Evolutionary conservation across 2,329 filamentous ascomycete species (phyloP).

Genomic region (Diaporthe capsici): DNA sequence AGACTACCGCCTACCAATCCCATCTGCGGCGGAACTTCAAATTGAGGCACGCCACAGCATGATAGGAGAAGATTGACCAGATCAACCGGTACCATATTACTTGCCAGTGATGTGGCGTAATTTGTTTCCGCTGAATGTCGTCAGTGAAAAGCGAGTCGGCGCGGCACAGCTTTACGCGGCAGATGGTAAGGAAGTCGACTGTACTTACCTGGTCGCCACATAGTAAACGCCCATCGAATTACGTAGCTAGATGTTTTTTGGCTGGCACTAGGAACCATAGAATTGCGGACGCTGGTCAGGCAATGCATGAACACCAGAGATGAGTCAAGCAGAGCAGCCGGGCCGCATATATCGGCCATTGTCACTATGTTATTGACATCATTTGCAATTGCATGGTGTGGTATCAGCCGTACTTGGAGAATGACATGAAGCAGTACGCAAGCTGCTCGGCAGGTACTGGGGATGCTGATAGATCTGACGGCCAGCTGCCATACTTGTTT

Average conservation of each 20-base stretch:
- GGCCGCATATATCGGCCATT: constrained; percentile 85
- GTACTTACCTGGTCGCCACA: constrained; percentile 83
- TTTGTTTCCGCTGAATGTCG: constrained; percentile 70
- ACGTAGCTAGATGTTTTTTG: constrained; percentile 78
- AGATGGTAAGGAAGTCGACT: background rate
- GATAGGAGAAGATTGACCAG: constrained; percentile 78
- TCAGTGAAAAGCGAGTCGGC: constrained; percentile 20
- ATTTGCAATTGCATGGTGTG: constrained; percentile 76
- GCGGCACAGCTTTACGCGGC: constrained; percentile 36
- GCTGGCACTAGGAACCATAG: constrained; percentile 77
- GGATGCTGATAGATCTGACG: constrained; percentile 77
- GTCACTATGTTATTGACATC: constrained; percentile 80
- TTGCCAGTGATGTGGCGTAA: constrained; percentile 75
- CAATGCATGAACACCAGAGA: constrained; percentile 80
- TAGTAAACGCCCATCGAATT: constrained; percentile 84
- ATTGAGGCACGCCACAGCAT: constrained; percentile 70
- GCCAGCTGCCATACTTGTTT: constrained; percentile 82
- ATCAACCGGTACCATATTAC: constrained; percentile 75
- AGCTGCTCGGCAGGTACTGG: constrained; percentile 81
- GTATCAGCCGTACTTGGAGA: constrained; percentile 74
- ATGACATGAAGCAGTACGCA: constrained; percentile 80
- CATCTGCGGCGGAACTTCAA: constrained; percentile 51
- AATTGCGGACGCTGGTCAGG: constrained; percentile 76
- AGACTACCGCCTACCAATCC: constrained; percentile 63
- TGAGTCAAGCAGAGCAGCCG: constrained; percentile 83